Evolutionary conservation across 2,329 filamentous ascomycete species (phyloP), one percentile per base, ranked within the genome.

Genomic region (Penicillium sp.): DNA sequence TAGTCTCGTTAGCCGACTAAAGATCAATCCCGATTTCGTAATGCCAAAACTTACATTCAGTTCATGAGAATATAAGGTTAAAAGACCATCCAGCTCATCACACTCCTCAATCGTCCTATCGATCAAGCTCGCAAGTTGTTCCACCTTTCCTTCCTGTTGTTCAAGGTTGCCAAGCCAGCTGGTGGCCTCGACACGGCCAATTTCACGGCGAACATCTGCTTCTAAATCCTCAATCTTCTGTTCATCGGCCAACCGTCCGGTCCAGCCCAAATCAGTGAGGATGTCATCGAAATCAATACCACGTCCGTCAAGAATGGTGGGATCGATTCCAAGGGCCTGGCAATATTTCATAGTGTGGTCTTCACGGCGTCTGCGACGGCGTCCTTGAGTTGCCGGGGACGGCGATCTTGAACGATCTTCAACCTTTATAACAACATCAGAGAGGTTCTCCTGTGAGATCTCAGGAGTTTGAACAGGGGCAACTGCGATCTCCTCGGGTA

Each of bases 11-110:
- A 75, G 71, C 62, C 60, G 36, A 33, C 50, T 40, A 31, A 29
- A 39, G 31, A n/a, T n/a, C n/a, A 34, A n/a, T 25, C 13, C 15
- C 2, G 4, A 11, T 27, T 33, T 3, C 2, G 27, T 11, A 2
- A 11, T 19, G 15, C 6, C 1, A 11, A n/a, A 29, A 74, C 88
- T 79, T 82, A 93, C 90, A 67, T 91, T 91, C 60, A 99, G 81
- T 74, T 99, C 94, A 27, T 97, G 94, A 46, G 90, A 91, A 74
- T 99, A 99, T 34, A 99, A 78, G 0, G 94, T 99, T 51, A 99
- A 79, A 39, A 99, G 81, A 58, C 95, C 95, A 72, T 99, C 94
- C 57, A 99, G 81, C 76, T 97, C 93, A 67, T 99, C 95, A 68
- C 94, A 97, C 76, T 99, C 94, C 21, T 87, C 84, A 67, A 99